These are phyloP conservation scores for Nitzschia inconspicua DNA, from an alignment of 108 stramenopile species.

Conservation along the genomic window DNA sequence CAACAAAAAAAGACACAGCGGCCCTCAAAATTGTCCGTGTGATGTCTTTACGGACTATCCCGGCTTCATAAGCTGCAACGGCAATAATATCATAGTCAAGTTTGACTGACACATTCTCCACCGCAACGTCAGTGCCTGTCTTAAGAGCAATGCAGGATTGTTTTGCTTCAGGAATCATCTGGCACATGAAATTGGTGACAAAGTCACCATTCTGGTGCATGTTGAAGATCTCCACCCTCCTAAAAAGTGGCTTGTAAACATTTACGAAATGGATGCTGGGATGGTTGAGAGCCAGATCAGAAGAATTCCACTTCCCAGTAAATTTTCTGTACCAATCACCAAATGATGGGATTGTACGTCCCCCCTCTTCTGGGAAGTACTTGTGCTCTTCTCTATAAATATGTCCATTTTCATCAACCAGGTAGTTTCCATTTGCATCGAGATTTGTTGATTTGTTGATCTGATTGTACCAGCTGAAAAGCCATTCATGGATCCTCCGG, in stretches of 20 bases:
- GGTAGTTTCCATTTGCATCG: background rate
- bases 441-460: conserved; percentile 1
- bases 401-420: background rate
- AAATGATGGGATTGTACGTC: background rate
- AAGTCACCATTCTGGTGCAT: conserved; percentile 1
- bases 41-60: background rate
- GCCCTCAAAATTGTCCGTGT: background rate
- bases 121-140: background rate
- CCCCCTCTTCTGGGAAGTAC: background rate
- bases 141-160: background rate
- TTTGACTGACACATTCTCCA: background rate
- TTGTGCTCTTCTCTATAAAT: background rate
- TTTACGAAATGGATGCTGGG: background rate
- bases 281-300: background rate
- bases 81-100: conserved; percentile 3
- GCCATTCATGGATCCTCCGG: conserved; percentile 1
- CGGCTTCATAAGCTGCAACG: conserved; percentile 2
- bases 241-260: background rate
- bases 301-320: background rate
- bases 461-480: background rate
- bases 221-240: background rate
- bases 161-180: conserved; percentile 2
- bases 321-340: background rate
- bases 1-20: background rate
- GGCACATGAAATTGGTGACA: conserved; percentile 13